Percentiles rank a stretch among this genome's conserved stretches.
Conservation (phyloP, 805 yeast species). For the Candida montana region DNA sequence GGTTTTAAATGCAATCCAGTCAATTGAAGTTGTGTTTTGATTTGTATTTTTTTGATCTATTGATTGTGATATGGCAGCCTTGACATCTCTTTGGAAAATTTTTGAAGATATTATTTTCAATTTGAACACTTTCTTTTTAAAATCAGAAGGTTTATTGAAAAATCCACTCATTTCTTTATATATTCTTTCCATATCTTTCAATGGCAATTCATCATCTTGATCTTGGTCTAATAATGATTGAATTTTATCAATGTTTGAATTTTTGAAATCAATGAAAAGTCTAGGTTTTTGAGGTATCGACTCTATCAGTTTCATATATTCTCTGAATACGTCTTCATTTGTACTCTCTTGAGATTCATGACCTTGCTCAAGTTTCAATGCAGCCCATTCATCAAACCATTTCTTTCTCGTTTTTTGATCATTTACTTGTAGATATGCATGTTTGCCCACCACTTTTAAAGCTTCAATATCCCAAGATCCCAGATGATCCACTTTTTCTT, state of each 20-base stretch:
- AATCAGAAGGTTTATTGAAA: conserved; percentile 14
- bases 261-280: conserved; percentile 36
- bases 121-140: conserved; percentile 16
- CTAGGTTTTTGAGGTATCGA: conserved; percentile 20
- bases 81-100: conserved; percentile 16
- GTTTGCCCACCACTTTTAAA: conserved; percentile 35
- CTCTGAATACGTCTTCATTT: conserved; percentile 14
- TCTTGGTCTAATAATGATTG: neutral
- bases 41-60: neutral
- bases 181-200: conserved; percentile 32
- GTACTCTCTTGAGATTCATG: neutral
- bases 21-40: neutral
- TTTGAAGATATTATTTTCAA: conserved; percentile 13
- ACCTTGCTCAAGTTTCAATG: neutral
- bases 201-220: conserved; percentile 22
- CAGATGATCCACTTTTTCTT: conserved; percentile 35
- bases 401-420: conserved; percentile 31
- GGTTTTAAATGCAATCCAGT: neutral
- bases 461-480: conserved; percentile 45
- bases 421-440: conserved; percentile 32
- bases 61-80: neutral
- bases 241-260: conserved; percentile 28
- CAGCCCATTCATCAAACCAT: conserved; percentile 44
- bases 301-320: conserved; percentile 27
- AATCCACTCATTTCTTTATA: conserved; percentile 31